A percentile compares a stretch with the other conserved stretches of the same genome.
Evolutionary conservation across 164 flowering plant species (phyloP).

Genomic region (Sextonia rubra): DNA sequence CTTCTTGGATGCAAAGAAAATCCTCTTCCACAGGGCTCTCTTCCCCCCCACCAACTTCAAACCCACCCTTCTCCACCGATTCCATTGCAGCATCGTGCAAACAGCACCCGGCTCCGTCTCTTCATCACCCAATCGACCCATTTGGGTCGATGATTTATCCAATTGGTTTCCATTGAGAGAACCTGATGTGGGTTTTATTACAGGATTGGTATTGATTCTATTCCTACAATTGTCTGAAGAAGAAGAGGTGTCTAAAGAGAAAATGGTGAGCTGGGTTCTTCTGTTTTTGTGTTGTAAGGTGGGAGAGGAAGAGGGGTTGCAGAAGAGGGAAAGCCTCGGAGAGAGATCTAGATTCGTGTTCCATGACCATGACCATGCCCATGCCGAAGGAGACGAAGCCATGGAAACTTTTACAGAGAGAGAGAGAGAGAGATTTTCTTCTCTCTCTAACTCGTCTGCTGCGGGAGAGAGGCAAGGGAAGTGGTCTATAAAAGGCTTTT

Average conservation of each 20-base stretch:
- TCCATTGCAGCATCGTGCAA: not conserved
- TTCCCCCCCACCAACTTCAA: conserved; percentile 29
- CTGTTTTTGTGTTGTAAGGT: conserved; percentile 4
- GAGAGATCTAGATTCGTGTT: conserved; percentile 13
- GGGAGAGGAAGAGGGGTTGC: conserved; percentile 4
- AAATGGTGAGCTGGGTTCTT: conserved; percentile 16
- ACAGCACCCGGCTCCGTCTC: not conserved
- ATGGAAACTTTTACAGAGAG: not conserved
- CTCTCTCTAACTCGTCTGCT: not conserved
- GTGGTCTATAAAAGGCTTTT: not conserved
- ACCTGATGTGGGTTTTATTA: conserved; percentile 1
- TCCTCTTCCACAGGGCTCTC: conserved; percentile 55
- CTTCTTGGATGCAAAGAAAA: conserved; percentile 58
- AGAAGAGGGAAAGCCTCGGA: conserved; percentile 8
- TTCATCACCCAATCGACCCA: conserved; percentile 3
- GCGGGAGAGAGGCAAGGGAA: not conserved
- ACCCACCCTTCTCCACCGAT: not conserved
- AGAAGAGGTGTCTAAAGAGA: conserved; percentile 18
- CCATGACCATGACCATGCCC: conserved; percentile 28
- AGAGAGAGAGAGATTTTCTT: not conserved
- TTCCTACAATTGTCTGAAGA: not conserved
- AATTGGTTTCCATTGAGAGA: not conserved
- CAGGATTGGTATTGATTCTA: not conserved
- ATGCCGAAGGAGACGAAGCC: conserved; percentile 27
- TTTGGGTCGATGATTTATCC: conserved; percentile 4